Evolutionary conservation across 83 land plant genomes (phyloP).

Genomic region (Picea abies): DNA sequence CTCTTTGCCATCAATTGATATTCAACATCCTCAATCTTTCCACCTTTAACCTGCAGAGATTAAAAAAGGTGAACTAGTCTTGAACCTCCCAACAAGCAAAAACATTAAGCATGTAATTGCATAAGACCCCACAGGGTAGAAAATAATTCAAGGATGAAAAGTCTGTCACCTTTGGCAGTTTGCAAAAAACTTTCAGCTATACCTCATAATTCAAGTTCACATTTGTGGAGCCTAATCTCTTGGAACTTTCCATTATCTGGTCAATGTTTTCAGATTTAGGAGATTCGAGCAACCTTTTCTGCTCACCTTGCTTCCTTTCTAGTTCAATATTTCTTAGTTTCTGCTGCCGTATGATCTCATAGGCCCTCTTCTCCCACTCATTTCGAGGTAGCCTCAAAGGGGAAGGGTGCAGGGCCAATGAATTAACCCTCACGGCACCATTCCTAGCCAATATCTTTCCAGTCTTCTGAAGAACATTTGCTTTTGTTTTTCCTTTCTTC

Average conservation of each 20-base stretch:
- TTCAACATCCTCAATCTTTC: slow-evolving; percentile 22
- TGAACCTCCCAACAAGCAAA: not conserved
- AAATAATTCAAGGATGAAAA: slow-evolving; percentile 3
- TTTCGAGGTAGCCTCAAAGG: slow-evolving; percentile 7
- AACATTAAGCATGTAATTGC: not conserved
- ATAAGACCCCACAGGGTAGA: not conserved
- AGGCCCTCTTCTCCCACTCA: slow-evolving; percentile 32
- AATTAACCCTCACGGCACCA: not conserved
- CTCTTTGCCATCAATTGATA: slow-evolving; percentile 40
- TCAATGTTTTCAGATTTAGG: not conserved
- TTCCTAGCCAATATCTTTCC: not conserved
- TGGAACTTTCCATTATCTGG: not conserved
- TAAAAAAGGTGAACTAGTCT: not conserved
- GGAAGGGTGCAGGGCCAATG: not conserved
- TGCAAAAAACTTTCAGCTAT: not conserved
- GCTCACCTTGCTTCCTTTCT: not conserved
- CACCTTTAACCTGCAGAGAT: slow-evolving; percentile 23
- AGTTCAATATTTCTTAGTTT: slow-evolving; percentile 15
- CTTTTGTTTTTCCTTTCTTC: not conserved
- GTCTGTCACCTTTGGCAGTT: not conserved
- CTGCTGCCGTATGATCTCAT: slow-evolving; percentile 25
- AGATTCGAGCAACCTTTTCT: not conserved
- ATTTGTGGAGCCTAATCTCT: not conserved
- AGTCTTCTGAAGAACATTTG: slow-evolving; percentile 1
- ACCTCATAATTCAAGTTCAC: slow-evolving; percentile 1